Conservation (phyloP, 306 rosid genomes). For the Acacia acuminata region DNA sequence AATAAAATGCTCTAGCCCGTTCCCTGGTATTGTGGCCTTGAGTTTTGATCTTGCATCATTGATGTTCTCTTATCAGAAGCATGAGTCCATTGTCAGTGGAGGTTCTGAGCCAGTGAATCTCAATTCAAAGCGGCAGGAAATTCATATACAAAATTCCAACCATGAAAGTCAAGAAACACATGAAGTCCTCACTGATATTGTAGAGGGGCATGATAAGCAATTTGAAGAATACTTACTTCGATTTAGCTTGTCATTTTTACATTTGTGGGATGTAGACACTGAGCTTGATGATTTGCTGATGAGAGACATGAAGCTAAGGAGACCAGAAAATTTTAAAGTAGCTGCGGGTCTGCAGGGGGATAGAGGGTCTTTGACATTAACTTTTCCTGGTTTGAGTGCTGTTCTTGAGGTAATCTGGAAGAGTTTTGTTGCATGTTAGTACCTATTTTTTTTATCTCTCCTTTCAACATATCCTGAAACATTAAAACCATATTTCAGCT, state of each 20-base stretch:
- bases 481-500: conserved; percentile 77
- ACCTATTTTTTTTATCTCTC: conserved; percentile 44
- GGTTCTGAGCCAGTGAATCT: conserved; percentile 38
- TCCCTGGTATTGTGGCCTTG: conserved; percentile 84
- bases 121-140: conserved; percentile 55
- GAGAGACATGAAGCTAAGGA: conserved; percentile 79
- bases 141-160: conserved; percentile 51
- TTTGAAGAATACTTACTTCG: conserved; percentile 82
- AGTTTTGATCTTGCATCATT: conserved; percentile 82
- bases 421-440: conserved; percentile 38
- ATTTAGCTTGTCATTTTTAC: conserved; percentile 86
- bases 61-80: conserved; percentile 60
- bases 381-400: conserved; percentile 78
- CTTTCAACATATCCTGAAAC: conserved; percentile 48
- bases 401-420: conserved; percentile 71
- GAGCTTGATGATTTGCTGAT: conserved; percentile 83
- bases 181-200: conserved; percentile 29
- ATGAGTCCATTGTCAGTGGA: conserved; percentile 39
- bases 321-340: conserved; percentile 71
- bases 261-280: conserved; percentile 74
- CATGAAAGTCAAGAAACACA: conserved; percentile 42
- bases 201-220: conserved; percentile 51
- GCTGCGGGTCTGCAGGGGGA: conserved; percentile 94
- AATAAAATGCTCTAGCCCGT: conserved; percentile 79
- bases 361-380: conserved; percentile 86